Base-by-base conservation (phyloP, 1,139 yeast genomes). In the Hyphopichia pseudoburtonii region DNA sequence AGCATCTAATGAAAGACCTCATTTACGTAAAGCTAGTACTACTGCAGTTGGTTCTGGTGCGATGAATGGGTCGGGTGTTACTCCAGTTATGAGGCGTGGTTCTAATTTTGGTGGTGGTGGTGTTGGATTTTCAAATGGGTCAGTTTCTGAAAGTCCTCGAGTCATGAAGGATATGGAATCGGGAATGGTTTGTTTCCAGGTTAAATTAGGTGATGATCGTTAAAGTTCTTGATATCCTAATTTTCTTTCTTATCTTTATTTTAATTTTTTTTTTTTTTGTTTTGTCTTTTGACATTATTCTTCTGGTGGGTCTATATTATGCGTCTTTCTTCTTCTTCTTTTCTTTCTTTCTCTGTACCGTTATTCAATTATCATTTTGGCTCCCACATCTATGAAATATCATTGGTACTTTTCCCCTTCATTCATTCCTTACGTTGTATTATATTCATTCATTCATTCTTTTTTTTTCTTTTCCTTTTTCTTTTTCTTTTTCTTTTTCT, bases 151-250 rank as follows among this genome's bases (percentile, higher is more conserved):
- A 5, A 12, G 5, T 10, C 12, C 12, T 7, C 17, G 17, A 32
- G 46, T 49, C 3, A 43, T 57, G 34, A 57, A 62, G 45, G 60
- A 53, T 43, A 62, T 66, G 66, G 58, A 65, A 43, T 57, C 67
- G 14, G 72, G 73, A 4, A 58, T 67, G 48, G 54, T 57, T 27
- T 65, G 63, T 44, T 68, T 68, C 44, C 70, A 66, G 48, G 48
- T 68, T 17, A 52, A 65, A 27, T 40, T 54, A 10, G 29, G 29
- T 32, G 35, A 39, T 30, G 32, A 31, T 8, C 34, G 16, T 14
- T n/a, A 17, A 17, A 14, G 11, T 16, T 18, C n/a, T n/a, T n/a
- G n/a, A n/a, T n/a, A n/a, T n/a, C n/a, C n/a, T n/a, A n/a, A n/a
- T n/a, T n/a, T n/a, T n/a, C 31, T 3, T 14, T 30, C n/a, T 25